Evolutionary conservation across 2,329 filamentous ascomycete genomes (phyloP), one percentile per base, ranked within the genome.

Genomic region (Juglanconis sp.): DNA sequence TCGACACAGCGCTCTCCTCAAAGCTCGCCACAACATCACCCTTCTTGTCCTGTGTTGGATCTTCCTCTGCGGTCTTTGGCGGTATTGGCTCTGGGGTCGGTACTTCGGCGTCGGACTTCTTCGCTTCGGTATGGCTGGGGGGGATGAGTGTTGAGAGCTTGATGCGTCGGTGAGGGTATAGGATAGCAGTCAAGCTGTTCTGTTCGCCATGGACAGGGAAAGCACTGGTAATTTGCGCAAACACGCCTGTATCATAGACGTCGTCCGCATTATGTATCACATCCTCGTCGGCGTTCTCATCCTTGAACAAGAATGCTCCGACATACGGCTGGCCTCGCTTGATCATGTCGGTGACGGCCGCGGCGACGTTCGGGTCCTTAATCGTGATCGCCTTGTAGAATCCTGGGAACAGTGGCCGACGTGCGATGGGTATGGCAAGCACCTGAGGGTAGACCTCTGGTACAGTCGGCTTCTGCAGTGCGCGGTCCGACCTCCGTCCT

Each of bases 351-450:
- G 93, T 90, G 66, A 99, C 96, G 30, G 95, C 95, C 44, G 88
- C 87, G 13, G 93, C 90, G 40, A 99, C 95, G 68, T 95, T 90
- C 17, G 90, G 91, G 70, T 99, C 92, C 71, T 91, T 89, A 67
- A 99, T 96, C 3, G 94, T 99, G 67, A 99, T 95, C 9, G 95
- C 94, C 77, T 99, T 99, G 80, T 99, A 99, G 76, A 98, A 99
- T 1, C 95, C 95, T 1, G 95, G 95, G 76, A 98, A 99, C 11
- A 99, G 79, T 10, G 95, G 95, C 56, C 95, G 85, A 73, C 96
- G 92, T 34, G 92, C 90, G 69, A 99, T 97, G 7, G 95, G 95
- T 59, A 99, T 96, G 2, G 94, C 94, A 83, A 99, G 91, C 58
- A 99, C 93, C 73, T 98, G 95, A 3, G 95, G 95, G 73, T 99